Conservation (phyloP, 192 early-diverging fungal species). For the Coemansia interrupta region DNA sequence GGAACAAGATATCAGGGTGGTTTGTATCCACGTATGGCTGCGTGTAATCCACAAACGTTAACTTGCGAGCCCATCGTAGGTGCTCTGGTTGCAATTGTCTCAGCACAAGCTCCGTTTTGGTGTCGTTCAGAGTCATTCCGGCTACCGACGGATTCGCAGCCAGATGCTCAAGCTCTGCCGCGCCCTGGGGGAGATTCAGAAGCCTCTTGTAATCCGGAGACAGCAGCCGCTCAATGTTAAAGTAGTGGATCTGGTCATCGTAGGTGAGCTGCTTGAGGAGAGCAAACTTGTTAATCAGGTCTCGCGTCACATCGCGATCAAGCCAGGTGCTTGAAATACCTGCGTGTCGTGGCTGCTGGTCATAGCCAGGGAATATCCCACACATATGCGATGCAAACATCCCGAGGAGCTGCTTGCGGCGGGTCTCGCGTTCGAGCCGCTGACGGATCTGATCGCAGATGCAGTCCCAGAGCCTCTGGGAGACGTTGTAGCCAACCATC, state of each 20-base stretch:
- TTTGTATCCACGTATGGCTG: slow-evolving; percentile 52
- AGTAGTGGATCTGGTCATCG: slow-evolving; percentile 53
- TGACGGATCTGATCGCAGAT: slow-evolving; percentile 50
- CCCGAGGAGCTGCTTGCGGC: slow-evolving; percentile 50
- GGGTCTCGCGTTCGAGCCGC: slow-evolving; percentile 49
- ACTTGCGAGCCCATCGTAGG: slow-evolving; percentile 52
- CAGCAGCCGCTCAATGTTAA: slow-evolving; percentile 44
- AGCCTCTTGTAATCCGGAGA: slow-evolving; percentile 30
- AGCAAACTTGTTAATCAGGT: slow-evolving; percentile 53
- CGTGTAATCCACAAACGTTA: slow-evolving; percentile 52
- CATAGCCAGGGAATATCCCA: slow-evolving; percentile 52
- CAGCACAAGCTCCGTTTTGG: slow-evolving; percentile 42
- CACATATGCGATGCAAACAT: slow-evolving; percentile 52
- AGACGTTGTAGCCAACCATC: slow-evolving; percentile 54
- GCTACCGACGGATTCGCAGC: slow-evolving; percentile 32
- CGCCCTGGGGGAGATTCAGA: slow-evolving; percentile 30
- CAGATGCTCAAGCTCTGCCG: slow-evolving; percentile 24
- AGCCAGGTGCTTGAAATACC: slow-evolving; percentile 48
- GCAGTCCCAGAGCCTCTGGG: slow-evolving; percentile 39
- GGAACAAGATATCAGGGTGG: slow-evolving; percentile 52
- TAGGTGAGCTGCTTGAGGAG: slow-evolving; percentile 33
- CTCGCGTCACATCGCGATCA: slow-evolving; percentile 48
- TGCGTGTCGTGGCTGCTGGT: slow-evolving; percentile 40
- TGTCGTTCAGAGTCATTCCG: slow-evolving; percentile 50
- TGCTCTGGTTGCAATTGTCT: slow-evolving; percentile 52